A percentile compares a stretch with the other conserved stretches of the same genome.
phyloP scores from a whole-genome alignment of 139 green algal species.

The Gonium pectorale region DNA sequence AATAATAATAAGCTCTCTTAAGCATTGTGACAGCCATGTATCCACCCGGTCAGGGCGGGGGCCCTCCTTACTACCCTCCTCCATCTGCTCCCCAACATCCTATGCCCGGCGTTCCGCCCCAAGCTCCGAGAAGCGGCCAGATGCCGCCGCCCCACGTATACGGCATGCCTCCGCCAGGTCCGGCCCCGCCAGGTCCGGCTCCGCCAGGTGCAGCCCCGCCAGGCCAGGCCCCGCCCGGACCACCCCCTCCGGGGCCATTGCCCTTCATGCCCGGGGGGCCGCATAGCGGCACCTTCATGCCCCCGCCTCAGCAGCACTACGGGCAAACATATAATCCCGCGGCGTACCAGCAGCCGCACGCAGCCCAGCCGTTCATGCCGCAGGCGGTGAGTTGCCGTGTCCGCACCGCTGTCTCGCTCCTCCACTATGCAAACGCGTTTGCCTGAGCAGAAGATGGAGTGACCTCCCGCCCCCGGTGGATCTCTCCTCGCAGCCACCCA shows the following conservation, averaged over 20 bases:
- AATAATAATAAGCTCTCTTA: too few species aligned
- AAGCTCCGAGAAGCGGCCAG: background rate
- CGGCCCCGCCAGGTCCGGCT: background rate
- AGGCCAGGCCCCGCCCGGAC: background rate
- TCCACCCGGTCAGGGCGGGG: background rate
- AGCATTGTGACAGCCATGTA: too few species aligned
- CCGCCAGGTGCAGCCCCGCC: slow-evolving; percentile 4
- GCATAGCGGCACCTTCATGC: background rate
- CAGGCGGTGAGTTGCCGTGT: background rate
- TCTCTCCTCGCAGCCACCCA: too few species aligned
- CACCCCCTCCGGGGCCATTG: background rate
- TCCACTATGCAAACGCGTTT: too few species aligned
- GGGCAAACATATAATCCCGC: background rate
- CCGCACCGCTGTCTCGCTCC: too few species aligned
- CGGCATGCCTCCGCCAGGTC: background rate
- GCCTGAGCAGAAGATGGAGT: too few species aligned
- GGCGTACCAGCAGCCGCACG: slow-evolving; percentile 1
- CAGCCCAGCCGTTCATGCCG: background rate
- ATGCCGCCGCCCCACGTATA: slow-evolving; percentile 18
- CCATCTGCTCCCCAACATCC: background rate
- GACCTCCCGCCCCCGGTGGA: too few species aligned
- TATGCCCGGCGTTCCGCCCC: background rate
- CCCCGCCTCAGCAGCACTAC: background rate
- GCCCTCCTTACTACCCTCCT: background rate
- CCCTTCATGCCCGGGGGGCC: slow-evolving; percentile 2